These are phyloP conservation scores for Nitzschia sp. DNA, from an alignment of 108 stramenopile species.

Conservation along the genomic window DNA sequence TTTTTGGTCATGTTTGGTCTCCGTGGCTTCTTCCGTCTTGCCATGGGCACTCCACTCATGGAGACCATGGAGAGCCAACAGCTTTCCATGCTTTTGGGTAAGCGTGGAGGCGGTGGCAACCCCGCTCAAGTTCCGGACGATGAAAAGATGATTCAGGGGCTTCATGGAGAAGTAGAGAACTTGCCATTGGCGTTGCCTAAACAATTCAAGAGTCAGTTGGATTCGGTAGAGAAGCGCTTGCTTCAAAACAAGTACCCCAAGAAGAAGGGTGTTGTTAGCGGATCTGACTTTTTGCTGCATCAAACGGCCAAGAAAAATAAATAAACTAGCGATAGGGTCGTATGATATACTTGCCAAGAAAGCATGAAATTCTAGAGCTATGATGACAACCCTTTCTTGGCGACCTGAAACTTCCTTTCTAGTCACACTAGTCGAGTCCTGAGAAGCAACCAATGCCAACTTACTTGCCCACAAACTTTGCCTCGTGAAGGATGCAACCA, in stretches of 20 bases:
- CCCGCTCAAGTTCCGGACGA: slow-evolving; percentile 40
- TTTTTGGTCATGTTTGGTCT: slow-evolving; percentile 97
- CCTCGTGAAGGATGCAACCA: neutral
- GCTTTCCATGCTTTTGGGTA: slow-evolving; percentile 53
- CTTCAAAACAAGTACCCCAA: slow-evolving; percentile 72
- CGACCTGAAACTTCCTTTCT: too few relatives aligned
- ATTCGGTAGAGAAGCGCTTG: slow-evolving; percentile 72
- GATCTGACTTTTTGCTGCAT: slow-evolving; percentile 2
- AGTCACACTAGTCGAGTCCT: too few relatives aligned
- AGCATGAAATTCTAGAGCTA: too few relatives aligned
- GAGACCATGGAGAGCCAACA: slow-evolving; percentile 57
- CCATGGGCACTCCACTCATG: slow-evolving; percentile 83
- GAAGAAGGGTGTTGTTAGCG: slow-evolving; percentile 26
- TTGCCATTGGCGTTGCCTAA: slow-evolving; percentile 74
- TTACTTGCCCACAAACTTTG: too few relatives aligned
- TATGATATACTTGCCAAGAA: too few relatives aligned
- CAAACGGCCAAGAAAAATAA: neutral
- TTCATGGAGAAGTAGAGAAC: slow-evolving; percentile 79
- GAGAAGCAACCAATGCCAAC: too few relatives aligned
- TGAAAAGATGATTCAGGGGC: slow-evolving; percentile 42
- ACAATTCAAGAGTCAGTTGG: slow-evolving; percentile 58
- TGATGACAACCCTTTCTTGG: too few relatives aligned
- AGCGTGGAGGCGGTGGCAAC: slow-evolving; percentile 29
- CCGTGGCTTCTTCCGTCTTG: slow-evolving; percentile 85
- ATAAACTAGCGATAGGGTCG: neutral